phyloP scores from a whole-genome alignment of 306 rosid species.

The Senna siamea region DNA sequence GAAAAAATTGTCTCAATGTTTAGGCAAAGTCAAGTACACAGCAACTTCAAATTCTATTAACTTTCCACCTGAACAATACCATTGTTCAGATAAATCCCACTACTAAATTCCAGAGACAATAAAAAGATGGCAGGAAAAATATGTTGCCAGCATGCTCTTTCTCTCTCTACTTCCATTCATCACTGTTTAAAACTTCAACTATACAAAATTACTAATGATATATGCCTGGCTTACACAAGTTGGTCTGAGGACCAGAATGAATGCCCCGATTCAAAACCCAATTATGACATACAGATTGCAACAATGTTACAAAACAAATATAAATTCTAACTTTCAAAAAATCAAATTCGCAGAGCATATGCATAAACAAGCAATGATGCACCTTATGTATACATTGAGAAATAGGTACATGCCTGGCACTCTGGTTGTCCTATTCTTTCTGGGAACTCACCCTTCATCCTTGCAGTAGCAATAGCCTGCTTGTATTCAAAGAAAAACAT shows the following conservation, averaged over 20 bases:
- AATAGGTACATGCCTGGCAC: slow-evolving; percentile 88
- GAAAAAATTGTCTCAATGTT: slow-evolving; percentile 20
- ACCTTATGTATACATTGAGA: slow-evolving; percentile 44
- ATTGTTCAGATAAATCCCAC: slow-evolving; percentile 8
- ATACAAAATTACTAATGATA: slow-evolving; percentile 5
- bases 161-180: not conserved
- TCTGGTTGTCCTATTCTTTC: slow-evolving; percentile 97
- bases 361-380: slow-evolving; percentile 44
- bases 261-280: slow-evolving; percentile 19
- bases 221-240: slow-evolving; percentile 8
- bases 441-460: slow-evolving; percentile 98
- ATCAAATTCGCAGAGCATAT: slow-evolving; percentile 34
- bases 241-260: slow-evolving; percentile 8
- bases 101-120: slow-evolving; percentile 8
- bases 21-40: slow-evolving; percentile 11
- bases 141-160: not conserved
- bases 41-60: slow-evolving; percentile 18
- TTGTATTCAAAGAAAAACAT: slow-evolving; percentile 37
- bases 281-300: slow-evolving; percentile 14
- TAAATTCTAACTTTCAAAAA: slow-evolving; percentile 29
- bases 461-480: slow-evolving; percentile 95
- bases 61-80: slow-evolving; percentile 17
- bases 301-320: slow-evolving; percentile 27
- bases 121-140: slow-evolving; percentile 27
- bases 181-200: slow-evolving; percentile 17